Evolutionary conservation across 371 early-diverging fungal species (phyloP), one percentile per base, ranked within the genome.

Genomic region (Encephalitozoon cuniculi): DNA sequence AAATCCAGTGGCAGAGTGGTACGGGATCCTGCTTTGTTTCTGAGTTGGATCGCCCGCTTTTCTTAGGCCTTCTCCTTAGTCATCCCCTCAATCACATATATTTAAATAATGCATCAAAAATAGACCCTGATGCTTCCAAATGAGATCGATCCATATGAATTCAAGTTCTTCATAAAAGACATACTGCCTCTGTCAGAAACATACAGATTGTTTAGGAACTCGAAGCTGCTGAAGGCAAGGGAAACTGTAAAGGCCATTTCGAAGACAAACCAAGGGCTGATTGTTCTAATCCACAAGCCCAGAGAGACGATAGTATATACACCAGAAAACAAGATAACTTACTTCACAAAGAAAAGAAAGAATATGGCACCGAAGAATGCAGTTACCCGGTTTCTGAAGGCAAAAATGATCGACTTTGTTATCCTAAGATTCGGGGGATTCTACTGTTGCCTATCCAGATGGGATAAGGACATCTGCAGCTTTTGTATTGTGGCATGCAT

Each of bases 91-190:
- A 46, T 46, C 21, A 46, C 18, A 46, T 46, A n/a, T 46, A 21
- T 46, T 46, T 46, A 46, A 46, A 46, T 46, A 46, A 46, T 18
- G 21, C 49, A 46, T 46, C 11, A 5, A 15, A 21, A 18, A 2
- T 46, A 46, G n/a, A 21, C 59, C 59, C 59, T 59, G 15, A 59
- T 59, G 59, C 59, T 59, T 59, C 59, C 59, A 37, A 59, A 59
- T 11, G 59, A 59, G 34, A 59, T 59, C n/a, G 59, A 59, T 34
- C 59, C 59, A 37, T 59, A 59, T n/a, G 59, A 59, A 37, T 59
- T 59, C 59, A 59, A 59, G 34, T 59, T 59, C 37, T 59, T 59
- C 37, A 18, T 30, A 11, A 59, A 59, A 37, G 59, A 59, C 37
- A 59, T 59, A 21, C 59, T 59, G 12, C 59, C 59, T 34, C n/a